A percentile compares a stretch with the other conserved stretches of the same genome.
These are phyloP conservation scores for Piloderma croceum DNA, from an alignment of 768 basidiomycete genomes.

Conservation along the genomic window DNA sequence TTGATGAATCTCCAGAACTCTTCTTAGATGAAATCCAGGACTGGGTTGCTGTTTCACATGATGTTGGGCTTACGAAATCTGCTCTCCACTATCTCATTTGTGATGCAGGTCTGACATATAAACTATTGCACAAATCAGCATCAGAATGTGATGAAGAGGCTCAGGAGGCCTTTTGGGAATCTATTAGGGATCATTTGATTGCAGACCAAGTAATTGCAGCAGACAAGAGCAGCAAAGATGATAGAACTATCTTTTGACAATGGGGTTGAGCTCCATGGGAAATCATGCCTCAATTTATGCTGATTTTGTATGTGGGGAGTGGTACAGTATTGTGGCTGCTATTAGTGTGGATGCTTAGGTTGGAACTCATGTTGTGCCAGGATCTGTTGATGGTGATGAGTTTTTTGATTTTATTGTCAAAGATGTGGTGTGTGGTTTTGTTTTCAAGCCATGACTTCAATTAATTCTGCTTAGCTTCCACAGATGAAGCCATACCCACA, in stretches of 20 bases:
- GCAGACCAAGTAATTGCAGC: constrained; percentile 19
- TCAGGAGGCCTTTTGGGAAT: constrained; percentile 8
- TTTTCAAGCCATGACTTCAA: not conserved
- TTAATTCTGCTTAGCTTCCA: constrained; percentile 9
- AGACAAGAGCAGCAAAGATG: constrained; percentile 28
- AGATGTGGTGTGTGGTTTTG: constrained; percentile 17
- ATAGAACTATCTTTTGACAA: constrained; percentile 18
- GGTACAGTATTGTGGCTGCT: too few relatives aligned
- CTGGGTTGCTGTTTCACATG: constrained; percentile 16
- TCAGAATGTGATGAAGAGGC: constrained; percentile 13
- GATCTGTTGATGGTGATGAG: constrained; percentile 24
- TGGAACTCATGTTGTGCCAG: constrained; percentile 18
- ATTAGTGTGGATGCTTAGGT: constrained; percentile 20
- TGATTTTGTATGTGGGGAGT: too few relatives aligned
- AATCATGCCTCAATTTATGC: constrained; percentile 10
- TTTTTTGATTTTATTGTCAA: too few relatives aligned
- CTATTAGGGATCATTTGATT: constrained; percentile 7
- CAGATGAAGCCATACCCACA: too few relatives aligned
- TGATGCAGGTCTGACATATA: constrained; percentile 21
- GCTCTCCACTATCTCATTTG: constrained; percentile 10
- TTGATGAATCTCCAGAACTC: constrained; percentile 15
- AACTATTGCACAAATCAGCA: constrained; percentile 12
- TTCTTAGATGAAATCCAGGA: too few relatives aligned
- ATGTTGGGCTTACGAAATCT: constrained; percentile 11
- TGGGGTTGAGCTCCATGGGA: constrained; percentile 22